Evolutionary conservation across 768 basidiomycete species (phyloP), one percentile per base, ranked within the genome.

Genomic region (Candolleomyces eurysporus): DNA sequence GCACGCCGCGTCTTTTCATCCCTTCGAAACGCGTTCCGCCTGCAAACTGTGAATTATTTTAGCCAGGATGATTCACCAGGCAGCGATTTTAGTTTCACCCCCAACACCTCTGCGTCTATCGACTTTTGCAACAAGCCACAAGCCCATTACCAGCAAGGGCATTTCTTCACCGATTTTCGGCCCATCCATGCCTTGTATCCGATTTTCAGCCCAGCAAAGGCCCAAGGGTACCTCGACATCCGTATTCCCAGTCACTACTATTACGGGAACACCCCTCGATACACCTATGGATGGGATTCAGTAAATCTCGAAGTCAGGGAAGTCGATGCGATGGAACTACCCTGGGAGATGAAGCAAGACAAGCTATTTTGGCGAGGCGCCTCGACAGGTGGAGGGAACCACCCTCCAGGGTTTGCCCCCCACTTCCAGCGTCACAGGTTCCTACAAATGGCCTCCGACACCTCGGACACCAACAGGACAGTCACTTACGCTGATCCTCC

Each of bases 171-270:
- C 21, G 94, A 96, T 73, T 94, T 91, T 89, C 79, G 93, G 22
- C 90, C 88, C 0, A 86, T 95, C 59, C 83, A 88, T 14, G 82
- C 83, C 1, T 78, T 94, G 39, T 93, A 90, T 73, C 94, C 94
- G 8, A 83, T 96, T 43, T 89, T 96, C 73, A 93, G 91, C 0
- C 92, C 94, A 1, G 89, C 91, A 0, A 93, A 90, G 68, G 86
- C 86, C 0, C 75, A 76, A 32, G 91, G 94, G 1, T 96, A 87
- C 68, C 73, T 83, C 54, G 94, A 96, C 69, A 89, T 96, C 65
- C 80, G 90, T 62, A 92, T 96, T 62, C 94, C 94, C 0, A 93
- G 90, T 62, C 92, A 96, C 71, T 96, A 96, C 71, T 96, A 96
- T 71, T 90, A 89, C 67, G 87, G 85, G 13, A 84, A 85, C 54